phyloP scores from a whole-genome alignment of 352 stramenopile species.

The Phytophthora pini region DNA sequence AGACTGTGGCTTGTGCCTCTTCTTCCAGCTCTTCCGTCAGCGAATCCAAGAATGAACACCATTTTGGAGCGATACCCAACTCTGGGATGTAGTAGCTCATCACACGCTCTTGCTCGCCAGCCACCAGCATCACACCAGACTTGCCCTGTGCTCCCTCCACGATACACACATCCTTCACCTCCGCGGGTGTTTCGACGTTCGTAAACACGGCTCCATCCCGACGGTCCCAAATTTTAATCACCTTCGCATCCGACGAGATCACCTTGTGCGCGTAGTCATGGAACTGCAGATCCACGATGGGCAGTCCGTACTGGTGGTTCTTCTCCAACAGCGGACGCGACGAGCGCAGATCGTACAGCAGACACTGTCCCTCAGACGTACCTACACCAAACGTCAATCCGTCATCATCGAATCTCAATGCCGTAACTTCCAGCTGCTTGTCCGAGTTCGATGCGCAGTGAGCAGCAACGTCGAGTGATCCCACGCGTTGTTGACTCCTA shows the following conservation, averaged over 20 bases:
- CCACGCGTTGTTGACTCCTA: conserved; percentile 77
- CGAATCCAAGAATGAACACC: conserved; percentile 99
- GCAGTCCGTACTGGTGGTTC: conserved; percentile 97
- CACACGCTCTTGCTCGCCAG: conserved; percentile 96
- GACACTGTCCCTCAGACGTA: conserved; percentile 93
- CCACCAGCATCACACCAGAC: conserved; percentile 96
- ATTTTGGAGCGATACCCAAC: conserved; percentile 97
- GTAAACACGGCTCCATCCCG: conserved; percentile 91
- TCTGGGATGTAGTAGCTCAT: conserved; percentile 99
- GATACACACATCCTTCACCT: conserved; percentile 97
- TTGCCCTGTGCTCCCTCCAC: conserved; percentile 90
- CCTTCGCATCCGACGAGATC: conserved; percentile 96
- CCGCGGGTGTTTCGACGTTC: conserved; percentile 97
- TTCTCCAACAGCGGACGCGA: conserved; percentile 95
- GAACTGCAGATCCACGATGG: conserved; percentile 96
- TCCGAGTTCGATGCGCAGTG: conserved; percentile 26
- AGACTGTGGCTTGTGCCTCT: conserved; percentile 93
- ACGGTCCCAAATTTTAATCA: conserved; percentile 99
- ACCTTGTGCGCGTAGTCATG: conserved; percentile 90
- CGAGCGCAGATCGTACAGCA: conserved; percentile 97
- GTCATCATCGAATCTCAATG: conserved; percentile 94
- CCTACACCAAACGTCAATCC: conserved; percentile 95
- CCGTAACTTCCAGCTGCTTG: conserved; percentile 90
- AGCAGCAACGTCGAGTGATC: conserved; percentile 65
- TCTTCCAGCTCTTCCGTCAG: conserved; percentile 99